Conservation (phyloP, 192 early-diverging fungal genomes). For the Linnemannia exigua region DNA sequence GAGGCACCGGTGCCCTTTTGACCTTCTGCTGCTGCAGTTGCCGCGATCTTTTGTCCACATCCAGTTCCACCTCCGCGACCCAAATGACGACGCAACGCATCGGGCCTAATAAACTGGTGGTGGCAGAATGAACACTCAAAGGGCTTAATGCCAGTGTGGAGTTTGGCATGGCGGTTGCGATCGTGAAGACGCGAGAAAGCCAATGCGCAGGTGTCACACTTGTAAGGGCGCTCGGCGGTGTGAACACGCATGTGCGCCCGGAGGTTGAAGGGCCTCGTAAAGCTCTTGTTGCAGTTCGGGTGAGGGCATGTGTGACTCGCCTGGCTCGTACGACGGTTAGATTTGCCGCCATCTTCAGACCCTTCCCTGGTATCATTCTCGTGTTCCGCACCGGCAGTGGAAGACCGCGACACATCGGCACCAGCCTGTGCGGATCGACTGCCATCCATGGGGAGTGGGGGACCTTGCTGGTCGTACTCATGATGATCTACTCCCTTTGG, state of each 20-base stretch:
- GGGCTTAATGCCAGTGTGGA: slow-evolving; percentile 82
- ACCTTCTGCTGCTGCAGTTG: slow-evolving; percentile 10
- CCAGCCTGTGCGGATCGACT: slow-evolving; percentile 3
- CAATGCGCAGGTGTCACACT: slow-evolving; percentile 76
- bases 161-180: slow-evolving; percentile 84
- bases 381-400: not conserved
- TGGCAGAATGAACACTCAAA: slow-evolving; percentile 76
- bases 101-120: slow-evolving; percentile 80
- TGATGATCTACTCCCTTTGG: slow-evolving; percentile 22
- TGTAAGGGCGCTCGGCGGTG: slow-evolving; percentile 75
- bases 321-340: slow-evolving; percentile 12
- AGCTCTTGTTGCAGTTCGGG: slow-evolving; percentile 64
- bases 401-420: not conserved
- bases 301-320: slow-evolving; percentile 53
- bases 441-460: slow-evolving; percentile 33
- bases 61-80: slow-evolving; percentile 60
- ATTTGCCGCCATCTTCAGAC: slow-evolving; percentile 17
- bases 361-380: not conserved
- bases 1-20: not conserved
- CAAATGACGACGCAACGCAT: slow-evolving; percentile 79
- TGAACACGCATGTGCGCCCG: slow-evolving; percentile 77
- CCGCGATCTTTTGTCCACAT: slow-evolving; percentile 62
- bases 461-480: slow-evolving; percentile 47
- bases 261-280: slow-evolving; percentile 79
- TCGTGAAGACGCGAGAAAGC: slow-evolving; percentile 90